A percentile compares a stretch with the other conserved stretches of the same genome.
phyloP scores from a whole-genome alignment of 805 yeast species.

The Suhomyces pyralidae region DNA sequence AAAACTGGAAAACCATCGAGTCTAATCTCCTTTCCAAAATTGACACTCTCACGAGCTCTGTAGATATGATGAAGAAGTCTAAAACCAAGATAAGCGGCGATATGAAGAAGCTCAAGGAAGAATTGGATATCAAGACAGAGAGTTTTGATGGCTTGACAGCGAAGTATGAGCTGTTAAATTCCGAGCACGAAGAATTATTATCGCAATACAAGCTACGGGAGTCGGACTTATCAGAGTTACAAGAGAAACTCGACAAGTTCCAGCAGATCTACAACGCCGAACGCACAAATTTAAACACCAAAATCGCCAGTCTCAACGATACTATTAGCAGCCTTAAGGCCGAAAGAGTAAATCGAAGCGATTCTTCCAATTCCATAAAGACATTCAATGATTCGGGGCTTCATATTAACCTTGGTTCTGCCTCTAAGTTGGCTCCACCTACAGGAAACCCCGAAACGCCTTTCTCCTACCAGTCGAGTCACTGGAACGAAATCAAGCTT shows the following conservation, averaged over 20 bases:
- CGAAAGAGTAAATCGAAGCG: background rate
- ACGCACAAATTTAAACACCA: slow-evolving; percentile 23
- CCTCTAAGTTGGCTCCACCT: slow-evolving; percentile 5
- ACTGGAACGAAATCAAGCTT: slow-evolving; percentile 27
- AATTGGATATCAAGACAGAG: slow-evolving; percentile 12
- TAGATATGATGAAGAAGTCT: slow-evolving; percentile 29
- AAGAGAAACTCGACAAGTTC: slow-evolving; percentile 31
- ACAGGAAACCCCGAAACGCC: slow-evolving; percentile 5
- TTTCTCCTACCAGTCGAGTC: background rate
- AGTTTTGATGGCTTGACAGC: slow-evolving; percentile 17
- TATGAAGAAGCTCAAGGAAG: slow-evolving; percentile 22
- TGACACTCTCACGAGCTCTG: slow-evolving; percentile 27
- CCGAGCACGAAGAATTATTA: slow-evolving; percentile 13
- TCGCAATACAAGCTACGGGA: slow-evolving; percentile 20
- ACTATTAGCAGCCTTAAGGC: slow-evolving; percentile 10
- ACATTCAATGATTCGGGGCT: slow-evolving; percentile 8
- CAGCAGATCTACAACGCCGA: slow-evolving; percentile 31
- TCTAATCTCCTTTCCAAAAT: slow-evolving; percentile 53
- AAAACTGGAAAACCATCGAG: slow-evolving; percentile 82
- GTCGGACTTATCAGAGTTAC: slow-evolving; percentile 20
- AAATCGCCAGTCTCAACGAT: slow-evolving; percentile 23
- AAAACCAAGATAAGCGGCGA: slow-evolving; percentile 34
- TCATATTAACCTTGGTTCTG: slow-evolving; percentile 14
- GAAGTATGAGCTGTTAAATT: slow-evolving; percentile 14
- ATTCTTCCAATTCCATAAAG: background rate